Conservation (phyloP, 75 land plant species). For the Sequoia sempervirens region DNA sequence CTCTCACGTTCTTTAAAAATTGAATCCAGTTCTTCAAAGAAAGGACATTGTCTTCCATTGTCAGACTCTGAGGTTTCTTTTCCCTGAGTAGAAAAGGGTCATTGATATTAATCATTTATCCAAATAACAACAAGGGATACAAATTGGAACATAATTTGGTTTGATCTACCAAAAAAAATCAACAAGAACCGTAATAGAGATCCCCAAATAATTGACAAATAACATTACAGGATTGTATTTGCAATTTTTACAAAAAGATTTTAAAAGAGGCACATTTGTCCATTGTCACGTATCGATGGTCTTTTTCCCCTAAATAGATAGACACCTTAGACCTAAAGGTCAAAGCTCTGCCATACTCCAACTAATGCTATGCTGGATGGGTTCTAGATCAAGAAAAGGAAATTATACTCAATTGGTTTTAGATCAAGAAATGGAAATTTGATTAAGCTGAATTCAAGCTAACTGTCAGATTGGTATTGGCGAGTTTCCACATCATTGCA, state of each 20-base stretch:
- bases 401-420: neutral
- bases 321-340: neutral
- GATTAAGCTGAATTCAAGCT: neutral
- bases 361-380: neutral
- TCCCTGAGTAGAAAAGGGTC: constrained; percentile 37
- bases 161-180: neutral
- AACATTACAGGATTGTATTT: neutral
- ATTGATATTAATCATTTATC: neutral
- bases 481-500: neutral
- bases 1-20: constrained; percentile 53
- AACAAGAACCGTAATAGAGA: neutral
- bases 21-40: constrained; percentile 68
- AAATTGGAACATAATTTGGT: neutral
- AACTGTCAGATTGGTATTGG: neutral
- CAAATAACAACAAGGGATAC: neutral
- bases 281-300: constrained; percentile 32
- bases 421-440: neutral
- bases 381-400: neutral
- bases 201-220: neutral
- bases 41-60: constrained; percentile 56
- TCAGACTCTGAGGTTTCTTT: constrained; percentile 52
- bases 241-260: neutral
- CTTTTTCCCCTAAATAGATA: constrained; percentile 53
- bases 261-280: constrained; percentile 56
- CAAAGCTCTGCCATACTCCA: neutral